Conservation (phyloP, 2,329 filamentous ascomycete genomes). For the Fonsecaea pedrosoi region DNA sequence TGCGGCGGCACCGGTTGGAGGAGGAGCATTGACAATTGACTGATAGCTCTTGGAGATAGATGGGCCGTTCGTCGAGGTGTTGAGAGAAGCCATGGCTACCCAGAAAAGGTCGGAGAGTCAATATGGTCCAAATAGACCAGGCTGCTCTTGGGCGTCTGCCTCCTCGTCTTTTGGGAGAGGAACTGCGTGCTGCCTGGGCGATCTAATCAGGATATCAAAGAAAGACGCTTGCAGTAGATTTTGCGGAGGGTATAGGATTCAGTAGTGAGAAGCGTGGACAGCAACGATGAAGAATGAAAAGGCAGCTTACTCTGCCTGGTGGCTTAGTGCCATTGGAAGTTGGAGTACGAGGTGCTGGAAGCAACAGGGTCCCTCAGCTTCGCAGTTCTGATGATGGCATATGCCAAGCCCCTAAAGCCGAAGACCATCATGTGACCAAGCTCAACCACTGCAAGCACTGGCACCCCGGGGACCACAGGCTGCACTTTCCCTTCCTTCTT, state of each 20-base stretch:
- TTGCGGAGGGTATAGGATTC: neutral
- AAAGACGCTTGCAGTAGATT: neutral
- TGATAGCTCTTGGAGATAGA: conserved; percentile 80
- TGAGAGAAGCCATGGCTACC: conserved; percentile 74
- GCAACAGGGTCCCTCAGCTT: conserved; percentile 4
- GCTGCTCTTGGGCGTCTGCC: conserved; percentile 11
- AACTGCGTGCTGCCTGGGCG: neutral
- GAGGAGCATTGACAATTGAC: conserved; percentile 67
- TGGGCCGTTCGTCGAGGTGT: conserved; percentile 78
- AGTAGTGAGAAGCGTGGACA: neutral
- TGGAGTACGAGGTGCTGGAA: conserved; percentile 4
- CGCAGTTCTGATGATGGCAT: conserved; percentile 18
- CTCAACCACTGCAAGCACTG: neutral
- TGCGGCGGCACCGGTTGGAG: conserved; percentile 62
- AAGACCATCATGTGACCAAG: conserved; percentile 11
- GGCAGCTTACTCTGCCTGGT: conserved; percentile 27
- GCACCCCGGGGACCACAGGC: neutral
- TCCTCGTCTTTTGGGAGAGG: conserved; percentile 4
- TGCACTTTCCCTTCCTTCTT: conserved; percentile 12
- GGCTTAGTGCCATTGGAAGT: conserved; percentile 15
- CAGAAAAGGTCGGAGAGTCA: neutral
- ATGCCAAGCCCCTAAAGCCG: conserved; percentile 9
- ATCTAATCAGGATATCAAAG: neutral
- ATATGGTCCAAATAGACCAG: conserved; percentile 13
- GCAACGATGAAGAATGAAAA: conserved; percentile 4